These are phyloP conservation scores for Ophiosphaerella korrae DNA, from an alignment of 2,329 filamentous ascomycete genomes.

Conservation along the genomic window DNA sequence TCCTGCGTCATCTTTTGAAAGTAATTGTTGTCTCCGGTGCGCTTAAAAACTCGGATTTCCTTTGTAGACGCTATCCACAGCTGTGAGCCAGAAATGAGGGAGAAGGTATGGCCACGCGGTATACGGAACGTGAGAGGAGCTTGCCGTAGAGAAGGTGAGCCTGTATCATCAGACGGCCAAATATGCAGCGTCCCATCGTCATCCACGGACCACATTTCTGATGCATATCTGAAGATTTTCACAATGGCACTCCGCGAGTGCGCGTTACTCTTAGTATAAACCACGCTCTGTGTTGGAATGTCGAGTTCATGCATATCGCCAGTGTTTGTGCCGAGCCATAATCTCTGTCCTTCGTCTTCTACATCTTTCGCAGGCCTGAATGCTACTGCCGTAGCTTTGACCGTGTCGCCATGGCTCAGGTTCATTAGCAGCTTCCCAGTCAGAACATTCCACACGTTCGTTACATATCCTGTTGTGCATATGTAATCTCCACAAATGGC, in stretches of 20 bases:
- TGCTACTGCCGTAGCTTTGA: slow-evolving; percentile 78
- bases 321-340: slow-evolving; percentile 90
- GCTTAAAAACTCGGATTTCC: slow-evolving; percentile 82
- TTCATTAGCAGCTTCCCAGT: slow-evolving; percentile 84
- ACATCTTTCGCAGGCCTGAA: slow-evolving; percentile 84
- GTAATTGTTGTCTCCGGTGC: slow-evolving; percentile 68
- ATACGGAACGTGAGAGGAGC: slow-evolving; percentile 79
- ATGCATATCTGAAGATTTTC: slow-evolving; percentile 82
- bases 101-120: slow-evolving; percentile 82
- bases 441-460: slow-evolving; percentile 82
- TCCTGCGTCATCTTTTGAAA: slow-evolving; percentile 77
- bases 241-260: slow-evolving; percentile 81
- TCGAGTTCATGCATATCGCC: slow-evolving; percentile 93
- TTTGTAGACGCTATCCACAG: slow-evolving; percentile 90
- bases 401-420: slow-evolving; percentile 80
- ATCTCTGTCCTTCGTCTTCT: slow-evolving; percentile 75
- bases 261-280: slow-evolving; percentile 70
- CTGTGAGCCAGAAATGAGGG: slow-evolving; percentile 81
- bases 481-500: slow-evolving; percentile 87
- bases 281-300: slow-evolving; percentile 72
- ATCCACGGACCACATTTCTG: slow-evolving; percentile 93
- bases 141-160: slow-evolving; percentile 74
- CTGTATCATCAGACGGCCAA: slow-evolving; percentile 80
- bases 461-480: slow-evolving; percentile 85
- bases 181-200: slow-evolving; percentile 85